A percentile compares a stretch with the other conserved stretches of the same genome.
These are phyloP conservation scores for Bryum argenteum DNA, from an alignment of 225 moss, liverwort and hornwort species.

Conservation along the genomic window DNA sequence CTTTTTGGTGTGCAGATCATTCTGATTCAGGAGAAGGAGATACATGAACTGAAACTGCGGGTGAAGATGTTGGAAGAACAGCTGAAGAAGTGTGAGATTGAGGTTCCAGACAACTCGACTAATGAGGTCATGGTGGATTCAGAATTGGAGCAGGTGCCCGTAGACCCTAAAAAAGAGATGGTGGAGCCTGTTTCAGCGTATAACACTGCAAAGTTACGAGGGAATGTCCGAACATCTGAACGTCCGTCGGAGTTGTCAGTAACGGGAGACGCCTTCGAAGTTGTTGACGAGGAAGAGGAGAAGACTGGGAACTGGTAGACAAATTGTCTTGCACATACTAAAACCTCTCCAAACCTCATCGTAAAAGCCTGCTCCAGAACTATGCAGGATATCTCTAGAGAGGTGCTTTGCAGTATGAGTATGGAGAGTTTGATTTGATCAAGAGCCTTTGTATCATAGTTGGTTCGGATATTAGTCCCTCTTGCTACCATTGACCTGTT, in stretches of 20 bases:
- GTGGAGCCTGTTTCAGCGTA: slow-evolving; percentile 39
- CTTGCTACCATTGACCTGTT: not conserved
- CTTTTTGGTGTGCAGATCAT: slow-evolving; percentile 39
- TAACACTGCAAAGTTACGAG: slow-evolving; percentile 45
- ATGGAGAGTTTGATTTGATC: slow-evolving; percentile 17
- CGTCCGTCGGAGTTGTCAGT: slow-evolving; percentile 36
- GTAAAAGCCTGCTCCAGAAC: no score
- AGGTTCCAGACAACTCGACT: slow-evolving; percentile 35
- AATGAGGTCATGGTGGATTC: slow-evolving; percentile 22
- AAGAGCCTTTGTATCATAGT: slow-evolving; percentile 33
- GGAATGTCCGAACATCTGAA: slow-evolving; percentile 33
- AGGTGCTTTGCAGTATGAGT: slow-evolving; percentile 17
- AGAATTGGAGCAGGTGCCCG: slow-evolving; percentile 19
- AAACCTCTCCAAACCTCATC: no score
- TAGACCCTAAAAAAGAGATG: slow-evolving; percentile 22
- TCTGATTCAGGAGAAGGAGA: slow-evolving; percentile 61
- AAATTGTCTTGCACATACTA: no score
- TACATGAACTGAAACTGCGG: slow-evolving; percentile 41
- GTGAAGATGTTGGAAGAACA: slow-evolving; percentile 46
- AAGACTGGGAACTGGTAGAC: slow-evolving; percentile 53
- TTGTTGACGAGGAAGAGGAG: slow-evolving; percentile 49
- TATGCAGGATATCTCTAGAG: no score
- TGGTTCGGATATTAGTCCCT: not conserved
- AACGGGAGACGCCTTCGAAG: slow-evolving; percentile 36
- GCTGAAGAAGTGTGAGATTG: slow-evolving; percentile 43